Conservation (phyloP, 768 basidiomycete genomes). For the Russula brevipes region DNA sequence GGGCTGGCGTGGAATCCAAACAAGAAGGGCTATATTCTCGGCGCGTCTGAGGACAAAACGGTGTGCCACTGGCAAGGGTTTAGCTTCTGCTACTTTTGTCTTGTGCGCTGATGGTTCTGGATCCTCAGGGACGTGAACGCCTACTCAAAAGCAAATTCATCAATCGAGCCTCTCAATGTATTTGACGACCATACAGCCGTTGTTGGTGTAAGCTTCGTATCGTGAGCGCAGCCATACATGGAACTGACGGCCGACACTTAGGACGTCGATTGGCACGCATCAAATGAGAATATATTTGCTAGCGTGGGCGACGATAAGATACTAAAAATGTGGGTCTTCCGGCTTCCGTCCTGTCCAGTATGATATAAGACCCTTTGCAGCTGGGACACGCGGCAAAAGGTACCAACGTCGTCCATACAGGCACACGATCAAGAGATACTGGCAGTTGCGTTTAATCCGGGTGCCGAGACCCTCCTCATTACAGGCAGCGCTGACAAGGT, state of each 20-base stretch:
- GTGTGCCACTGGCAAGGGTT: slow-evolving; percentile 78
- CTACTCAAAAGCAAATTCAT: slow-evolving; percentile 71
- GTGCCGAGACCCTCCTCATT: slow-evolving; percentile 68
- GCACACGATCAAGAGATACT: slow-evolving; percentile 92
- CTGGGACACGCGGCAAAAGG: slow-evolving; percentile 84
- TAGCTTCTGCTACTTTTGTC: not conserved
- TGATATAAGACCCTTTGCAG: slow-evolving; percentile 38
- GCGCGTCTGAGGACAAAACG: slow-evolving; percentile 93
- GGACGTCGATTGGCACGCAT: slow-evolving; percentile 97
- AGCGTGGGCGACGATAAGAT: slow-evolving; percentile 96
- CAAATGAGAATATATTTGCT: slow-evolving; percentile 77
- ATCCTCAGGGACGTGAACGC: slow-evolving; percentile 79
- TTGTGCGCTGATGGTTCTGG: slow-evolving; percentile 5
- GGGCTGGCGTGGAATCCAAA: slow-evolving; percentile 90
- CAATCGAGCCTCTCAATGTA: slow-evolving; percentile 77
- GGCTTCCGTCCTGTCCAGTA: not conserved
- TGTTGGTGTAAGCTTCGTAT: slow-evolving; percentile 66
- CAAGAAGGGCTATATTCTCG: slow-evolving; percentile 79
- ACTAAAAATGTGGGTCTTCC: slow-evolving; percentile 74
- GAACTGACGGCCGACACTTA: slow-evolving; percentile 30
- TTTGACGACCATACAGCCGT: slow-evolving; percentile 89
- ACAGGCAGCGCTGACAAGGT: slow-evolving; percentile 96
- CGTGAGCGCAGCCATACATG: not conserved
- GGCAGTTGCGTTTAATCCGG: slow-evolving; percentile 85
- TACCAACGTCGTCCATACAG: slow-evolving; percentile 65